Evolutionary conservation across 2,329 filamentous ascomycete genomes (phyloP), one percentile per base, ranked within the genome.

Genomic region (Cercospora brassicicola): DNA sequence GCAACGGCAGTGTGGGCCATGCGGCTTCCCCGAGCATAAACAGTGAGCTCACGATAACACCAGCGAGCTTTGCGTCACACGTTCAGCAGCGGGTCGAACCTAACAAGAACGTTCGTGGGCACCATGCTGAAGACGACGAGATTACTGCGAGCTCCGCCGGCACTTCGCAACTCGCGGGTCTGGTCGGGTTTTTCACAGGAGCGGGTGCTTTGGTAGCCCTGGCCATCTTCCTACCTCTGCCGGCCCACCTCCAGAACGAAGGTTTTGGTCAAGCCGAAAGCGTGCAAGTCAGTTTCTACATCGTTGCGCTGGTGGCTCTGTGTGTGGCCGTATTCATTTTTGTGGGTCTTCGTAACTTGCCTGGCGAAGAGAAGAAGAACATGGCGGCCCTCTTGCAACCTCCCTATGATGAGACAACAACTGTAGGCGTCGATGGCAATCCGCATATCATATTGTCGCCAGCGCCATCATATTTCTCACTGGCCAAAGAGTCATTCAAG

Each of bases 131-230:
- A 9, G 66, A 59, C 5, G 55, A 66, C 23, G 62, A 28, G 7
- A 11, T 4, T 18, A 15, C 18, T 57, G 62, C 10, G 28, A 59
- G 20, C 55, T 36, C 28, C 18, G 70, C 71, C 65, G 55, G 69
- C 36, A 64, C 73, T 11, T 77, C 80, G 42, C 84, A 88, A 69
- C 85, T 99, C 28, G 94, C 95, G 15, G 95, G 95, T 0, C 89
- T 94, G 61, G 95, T 99, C 4, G 95, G 95, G 4, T 84, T 97
- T 67, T 96, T 96, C 77, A 97, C 95, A 7, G 95, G 95, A 26
- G 92, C 92, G 74, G 95, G 95, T 68, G 95, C 95, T 13, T 85
- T 99, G 4, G 85, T 99, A 4, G 93, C 95, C 10, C 83, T 99
- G 31, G 80, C 84, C 0, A 76, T 95, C 36, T 98, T 99, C 77